Conservation (phyloP, 1,284 basidiomycete genomes). For the Cutaneotrichosporon sp. region DNA sequence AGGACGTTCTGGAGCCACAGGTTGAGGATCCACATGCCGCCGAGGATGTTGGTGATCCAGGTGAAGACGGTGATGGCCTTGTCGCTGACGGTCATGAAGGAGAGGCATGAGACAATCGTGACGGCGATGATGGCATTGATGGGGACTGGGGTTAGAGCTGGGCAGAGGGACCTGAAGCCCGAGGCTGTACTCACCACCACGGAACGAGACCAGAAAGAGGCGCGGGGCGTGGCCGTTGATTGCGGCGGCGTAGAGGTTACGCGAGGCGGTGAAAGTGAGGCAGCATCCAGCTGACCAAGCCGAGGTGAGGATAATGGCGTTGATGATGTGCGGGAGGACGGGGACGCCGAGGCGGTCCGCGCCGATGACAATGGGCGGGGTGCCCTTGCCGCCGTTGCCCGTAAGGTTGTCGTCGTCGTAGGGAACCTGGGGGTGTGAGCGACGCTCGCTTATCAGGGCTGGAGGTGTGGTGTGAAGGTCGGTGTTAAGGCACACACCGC, state of each 20-base stretch:
- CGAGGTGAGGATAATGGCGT: conserved; percentile 64
- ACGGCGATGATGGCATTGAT: conserved; percentile 61
- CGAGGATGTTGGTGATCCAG: conserved; percentile 68
- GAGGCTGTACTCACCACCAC: conserved; percentile 54
- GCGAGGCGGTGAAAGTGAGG: conserved; percentile 33
- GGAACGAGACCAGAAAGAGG: conserved; percentile 61
- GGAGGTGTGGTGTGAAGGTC: neutral
- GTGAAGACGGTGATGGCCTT: conserved; percentile 67
- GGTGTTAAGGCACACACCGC: too few relatives aligned
- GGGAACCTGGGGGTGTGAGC: conserved; percentile 47
- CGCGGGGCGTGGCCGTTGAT: conserved; percentile 60
- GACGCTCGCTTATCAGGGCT: too few relatives aligned
- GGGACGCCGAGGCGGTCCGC: conserved; percentile 68
- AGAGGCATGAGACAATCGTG: conserved; percentile 62
- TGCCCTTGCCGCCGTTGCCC: conserved; percentile 60
- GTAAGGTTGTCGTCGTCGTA: conserved; percentile 50
- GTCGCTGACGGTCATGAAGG: conserved; percentile 60
- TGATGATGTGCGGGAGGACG: conserved; percentile 65
- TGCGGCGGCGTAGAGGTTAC: conserved; percentile 56
- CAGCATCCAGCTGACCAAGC: conserved; percentile 47
- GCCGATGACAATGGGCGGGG: conserved; percentile 78
- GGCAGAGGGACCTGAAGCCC: neutral
- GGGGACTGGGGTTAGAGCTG: conserved; percentile 59
- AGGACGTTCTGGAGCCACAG: conserved; percentile 78
- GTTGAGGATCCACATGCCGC: conserved; percentile 60